Evolutionary conservation across 768 basidiomycete genomes (phyloP), one percentile per base, ranked within the genome.

Genomic region (Lentinus brumalis): DNA sequence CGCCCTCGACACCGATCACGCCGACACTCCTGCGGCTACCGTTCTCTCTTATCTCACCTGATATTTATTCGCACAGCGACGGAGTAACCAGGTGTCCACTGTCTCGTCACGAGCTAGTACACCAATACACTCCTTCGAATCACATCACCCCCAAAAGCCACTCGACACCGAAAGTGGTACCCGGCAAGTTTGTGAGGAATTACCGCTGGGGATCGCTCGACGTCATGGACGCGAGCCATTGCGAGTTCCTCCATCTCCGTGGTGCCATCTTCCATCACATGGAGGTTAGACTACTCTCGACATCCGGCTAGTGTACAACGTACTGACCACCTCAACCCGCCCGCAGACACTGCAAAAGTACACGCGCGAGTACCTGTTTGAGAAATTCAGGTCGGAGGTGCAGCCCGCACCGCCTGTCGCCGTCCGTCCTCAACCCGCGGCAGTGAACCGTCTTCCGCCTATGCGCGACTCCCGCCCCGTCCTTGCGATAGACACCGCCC

Each of bases 121-220:
- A 85, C 47, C 87, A 89, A 71, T 92, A 92, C 79, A 82, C 85
- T 63, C 88, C 87, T 64, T 82, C 83, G 15, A 69, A 73, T 41
- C 81, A 80, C 59, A 75, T 79, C 46, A 61, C 65, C 21, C 58
- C 63, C 21, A 67, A 65, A 41, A 63, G 71, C 39, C 73, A 73
- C 53, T 63, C 75, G 59, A 73, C 76, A 59, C 60, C 75, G 29
- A 86, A 85, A 70, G 76, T 86, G 53, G 69, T 75, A 56, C 81
- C 81, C 45, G 87, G 86, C 54, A 88, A 85, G 72, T 91, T 87
- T 72, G 76, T 83, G 46, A 83, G 93, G 56, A 81, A 73, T 65
- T 94, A 91, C 74, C 84, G 92, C 50, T 96, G 94, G 94, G 94
- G 94, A 30, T 81, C 77, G 65, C 79, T 95, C 67, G 89, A 94